Conservation (phyloP, 1,139 yeast species). For the Magnusiomyces sp. region DNA sequence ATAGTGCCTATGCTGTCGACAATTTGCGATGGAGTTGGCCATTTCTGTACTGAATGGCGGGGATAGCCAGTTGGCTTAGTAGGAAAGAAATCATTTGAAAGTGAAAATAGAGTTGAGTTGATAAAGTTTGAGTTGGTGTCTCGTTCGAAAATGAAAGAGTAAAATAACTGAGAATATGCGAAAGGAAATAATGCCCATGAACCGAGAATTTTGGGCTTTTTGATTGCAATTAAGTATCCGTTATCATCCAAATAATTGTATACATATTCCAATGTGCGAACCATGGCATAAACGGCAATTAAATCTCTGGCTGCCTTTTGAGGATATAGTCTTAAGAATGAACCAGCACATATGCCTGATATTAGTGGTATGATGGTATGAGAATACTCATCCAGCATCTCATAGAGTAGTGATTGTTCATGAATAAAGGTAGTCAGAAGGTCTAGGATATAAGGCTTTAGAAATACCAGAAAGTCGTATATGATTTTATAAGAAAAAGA, state of each 20-base stretch:
- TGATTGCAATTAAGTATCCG: slow-evolving; percentile 26
- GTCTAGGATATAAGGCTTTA: slow-evolving; percentile 11
- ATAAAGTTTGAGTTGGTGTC: slow-evolving; percentile 31
- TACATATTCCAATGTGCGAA: slow-evolving; percentile 32
- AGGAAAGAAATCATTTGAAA: slow-evolving; percentile 30
- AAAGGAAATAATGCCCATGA: slow-evolving; percentile 37
- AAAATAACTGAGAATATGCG: slow-evolving; percentile 35
- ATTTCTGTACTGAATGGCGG: slow-evolving; percentile 16
- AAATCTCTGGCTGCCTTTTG: slow-evolving; percentile 22
- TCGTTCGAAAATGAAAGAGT: slow-evolving; percentile 31
- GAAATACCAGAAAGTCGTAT: slow-evolving; percentile 17
- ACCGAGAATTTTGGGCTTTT: slow-evolving; percentile 32
- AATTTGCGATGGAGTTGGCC: slow-evolving; percentile 32
- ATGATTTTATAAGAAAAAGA: slow-evolving; percentile 25
- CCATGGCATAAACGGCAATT: slow-evolving; percentile 29
- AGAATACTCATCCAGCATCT: slow-evolving; percentile 13
- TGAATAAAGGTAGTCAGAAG: slow-evolving; percentile 5
- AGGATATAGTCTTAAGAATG: slow-evolving; percentile 27
- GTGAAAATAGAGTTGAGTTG: slow-evolving; percentile 23
- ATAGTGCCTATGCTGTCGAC: slow-evolving; percentile 29
- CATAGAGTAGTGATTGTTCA: slow-evolving; percentile 10
- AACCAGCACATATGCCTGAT: slow-evolving; percentile 27
- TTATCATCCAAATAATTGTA: slow-evolving; percentile 32
- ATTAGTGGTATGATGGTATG: slow-evolving; percentile 23
- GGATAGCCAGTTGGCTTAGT: slow-evolving; percentile 27